Percentiles rank a stretch among this genome's conserved stretches.
These are phyloP conservation scores for Phyllosticta capitalensis DNA, from an alignment of 2,329 filamentous ascomycete genomes.

Conservation along the genomic window DNA sequence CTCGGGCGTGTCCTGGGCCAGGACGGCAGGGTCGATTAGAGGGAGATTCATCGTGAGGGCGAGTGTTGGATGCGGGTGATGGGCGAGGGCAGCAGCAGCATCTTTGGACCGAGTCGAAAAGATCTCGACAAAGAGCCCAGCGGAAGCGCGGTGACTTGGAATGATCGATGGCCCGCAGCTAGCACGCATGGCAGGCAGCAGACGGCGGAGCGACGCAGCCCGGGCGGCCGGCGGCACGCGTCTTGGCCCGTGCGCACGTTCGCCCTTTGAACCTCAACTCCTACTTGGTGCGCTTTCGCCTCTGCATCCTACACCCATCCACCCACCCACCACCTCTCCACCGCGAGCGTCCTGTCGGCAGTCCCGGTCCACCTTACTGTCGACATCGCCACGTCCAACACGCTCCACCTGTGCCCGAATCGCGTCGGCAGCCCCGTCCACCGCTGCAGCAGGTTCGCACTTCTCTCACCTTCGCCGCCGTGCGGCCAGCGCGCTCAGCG, in stretches of 20 bases:
- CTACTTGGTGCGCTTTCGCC: background rate
- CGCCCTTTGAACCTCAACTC: slow-evolving; percentile 7
- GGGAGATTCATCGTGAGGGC: slow-evolving; percentile 54
- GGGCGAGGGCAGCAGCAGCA: background rate
- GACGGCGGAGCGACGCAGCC: background rate
- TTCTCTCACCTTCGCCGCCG: slow-evolving; percentile 15
- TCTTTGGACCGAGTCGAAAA: background rate
- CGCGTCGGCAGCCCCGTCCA: slow-evolving; percentile 7
- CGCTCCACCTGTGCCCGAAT: slow-evolving; percentile 4
- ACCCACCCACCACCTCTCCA: slow-evolving; percentile 21
- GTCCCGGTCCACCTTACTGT: slow-evolving; percentile 19
- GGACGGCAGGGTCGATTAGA: slow-evolving; percentile 60
- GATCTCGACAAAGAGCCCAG: background rate
- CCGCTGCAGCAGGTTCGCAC: slow-evolving; percentile 15
- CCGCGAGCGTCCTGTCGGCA: slow-evolving; percentile 23
- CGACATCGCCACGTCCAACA: slow-evolving; percentile 17
- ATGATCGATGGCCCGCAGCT: background rate
- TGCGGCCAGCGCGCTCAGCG: slow-evolving; percentile 23
- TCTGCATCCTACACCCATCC: slow-evolving; percentile 1
- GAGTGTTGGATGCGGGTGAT: background rate
- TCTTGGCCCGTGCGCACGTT: background rate
- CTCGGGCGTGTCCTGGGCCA: slow-evolving; percentile 80
- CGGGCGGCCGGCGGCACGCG: background rate
- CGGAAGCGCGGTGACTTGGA: background rate
- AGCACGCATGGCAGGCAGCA: background rate